Conservation (phyloP, 2,329 filamentous ascomycete genomes). For the Cyphellophora attinorum region DNA sequence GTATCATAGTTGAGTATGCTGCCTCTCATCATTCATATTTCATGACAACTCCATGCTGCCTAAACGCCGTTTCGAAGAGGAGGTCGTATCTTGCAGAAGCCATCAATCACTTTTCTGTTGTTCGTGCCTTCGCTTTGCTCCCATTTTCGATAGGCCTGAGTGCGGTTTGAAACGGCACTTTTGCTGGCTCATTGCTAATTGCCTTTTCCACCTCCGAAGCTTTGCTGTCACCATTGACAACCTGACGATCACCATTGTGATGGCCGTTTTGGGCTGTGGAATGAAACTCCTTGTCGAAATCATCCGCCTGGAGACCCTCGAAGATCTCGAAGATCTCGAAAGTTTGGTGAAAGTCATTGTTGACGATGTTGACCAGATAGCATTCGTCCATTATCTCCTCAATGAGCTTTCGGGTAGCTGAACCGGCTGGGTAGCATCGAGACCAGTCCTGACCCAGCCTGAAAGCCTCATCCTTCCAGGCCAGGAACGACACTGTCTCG, state of each 20-base stretch:
- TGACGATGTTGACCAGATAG: conserved; percentile 94
- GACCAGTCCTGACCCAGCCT: conserved; percentile 88
- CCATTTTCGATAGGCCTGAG: too few relatives aligned
- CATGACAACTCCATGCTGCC: too few relatives aligned
- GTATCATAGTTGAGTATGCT: too few relatives aligned
- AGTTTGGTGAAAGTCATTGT: conserved; percentile 91
- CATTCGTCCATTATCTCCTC: conserved; percentile 78
- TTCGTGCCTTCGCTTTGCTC: too few relatives aligned
- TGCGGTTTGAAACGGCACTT: background rate
- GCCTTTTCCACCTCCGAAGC: background rate
- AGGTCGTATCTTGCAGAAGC: too few relatives aligned
- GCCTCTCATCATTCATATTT: too few relatives aligned
- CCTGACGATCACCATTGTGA: conserved; percentile 7
- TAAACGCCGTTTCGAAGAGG: too few relatives aligned
- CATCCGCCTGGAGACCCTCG: conserved; percentile 61
- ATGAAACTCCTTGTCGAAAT: conserved; percentile 44
- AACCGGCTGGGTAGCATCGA: conserved; percentile 71
- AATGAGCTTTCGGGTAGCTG: conserved; percentile 69
- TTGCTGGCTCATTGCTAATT: background rate
- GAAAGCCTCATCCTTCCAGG: conserved; percentile 98
- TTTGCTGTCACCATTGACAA: conserved; percentile 7
- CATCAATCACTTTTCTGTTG: too few relatives aligned
- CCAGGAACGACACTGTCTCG: conserved; percentile 92
- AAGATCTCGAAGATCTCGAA: conserved; percentile 79
- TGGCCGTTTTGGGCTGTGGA: conserved; percentile 5